phyloP scores from a whole-genome alignment of 176 grass and related monocot species.

The Metroxylon sagu region DNA sequence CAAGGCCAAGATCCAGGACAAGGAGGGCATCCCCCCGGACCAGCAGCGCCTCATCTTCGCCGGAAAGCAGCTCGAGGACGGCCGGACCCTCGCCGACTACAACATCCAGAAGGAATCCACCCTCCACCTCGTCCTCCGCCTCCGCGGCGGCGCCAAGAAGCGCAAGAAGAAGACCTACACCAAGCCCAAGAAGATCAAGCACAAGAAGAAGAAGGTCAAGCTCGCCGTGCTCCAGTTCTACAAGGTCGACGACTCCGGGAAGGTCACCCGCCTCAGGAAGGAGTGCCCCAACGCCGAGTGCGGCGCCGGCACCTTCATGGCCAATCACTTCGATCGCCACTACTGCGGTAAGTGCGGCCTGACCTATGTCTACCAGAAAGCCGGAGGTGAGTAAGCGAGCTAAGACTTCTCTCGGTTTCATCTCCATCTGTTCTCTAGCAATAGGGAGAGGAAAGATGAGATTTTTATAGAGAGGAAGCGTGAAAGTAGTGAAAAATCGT shows the following conservation, averaged over 20 bases:
- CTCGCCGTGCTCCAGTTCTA: conserved; percentile 76
- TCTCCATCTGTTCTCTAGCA: too few species aligned
- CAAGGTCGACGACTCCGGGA: conserved; percentile 36
- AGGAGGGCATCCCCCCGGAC: conserved; percentile 67
- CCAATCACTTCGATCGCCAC: too few species aligned
- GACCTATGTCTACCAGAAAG: too few species aligned
- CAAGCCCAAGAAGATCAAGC: conserved; percentile 69
- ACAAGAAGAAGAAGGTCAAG: conserved; percentile 73
- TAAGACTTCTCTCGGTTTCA: too few species aligned
- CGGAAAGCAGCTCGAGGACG: conserved; percentile 68
- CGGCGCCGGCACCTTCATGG: too few species aligned
- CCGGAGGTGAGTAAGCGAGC: too few species aligned
- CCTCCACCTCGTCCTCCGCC: conserved; percentile 57
- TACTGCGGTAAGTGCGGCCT: too few species aligned
- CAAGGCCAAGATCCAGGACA: conserved; percentile 87
- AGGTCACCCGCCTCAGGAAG: too few species aligned
- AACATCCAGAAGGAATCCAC: conserved; percentile 79
- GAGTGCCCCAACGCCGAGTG: too few species aligned
- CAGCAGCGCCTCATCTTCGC: conserved; percentile 75
- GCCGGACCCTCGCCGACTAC: conserved; percentile 67
- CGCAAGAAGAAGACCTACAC: conserved; percentile 78
- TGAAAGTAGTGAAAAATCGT: too few species aligned
- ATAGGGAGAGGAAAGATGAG: too few species aligned
- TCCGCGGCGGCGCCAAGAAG: conserved; percentile 48
- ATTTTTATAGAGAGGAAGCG: too few species aligned